phyloP scores from a whole-genome alignment of 352 stramenopile genomes.

The Phytophthora lateralis region DNA sequence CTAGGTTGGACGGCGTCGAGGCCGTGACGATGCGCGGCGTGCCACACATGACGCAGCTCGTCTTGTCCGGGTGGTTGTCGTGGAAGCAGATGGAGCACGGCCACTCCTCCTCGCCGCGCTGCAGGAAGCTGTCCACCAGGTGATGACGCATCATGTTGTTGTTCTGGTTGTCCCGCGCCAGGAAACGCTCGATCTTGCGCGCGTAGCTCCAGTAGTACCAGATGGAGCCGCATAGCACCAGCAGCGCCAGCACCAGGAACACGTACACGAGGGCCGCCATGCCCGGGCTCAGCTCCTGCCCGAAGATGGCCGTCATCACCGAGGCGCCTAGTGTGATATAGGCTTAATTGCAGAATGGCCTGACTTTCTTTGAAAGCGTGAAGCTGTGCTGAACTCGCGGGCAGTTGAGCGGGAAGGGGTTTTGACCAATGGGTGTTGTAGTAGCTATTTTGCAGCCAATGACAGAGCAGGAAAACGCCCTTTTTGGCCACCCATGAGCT shows the following conservation, averaged over 20 bases:
- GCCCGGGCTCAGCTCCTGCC: conserved; percentile 69
- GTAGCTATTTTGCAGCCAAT: background rate
- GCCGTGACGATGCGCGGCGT: conserved; percentile 69
- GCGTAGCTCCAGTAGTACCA: conserved; percentile 91
- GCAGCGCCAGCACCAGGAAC: conserved; percentile 71
- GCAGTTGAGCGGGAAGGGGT: conserved; percentile 6
- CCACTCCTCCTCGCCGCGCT: conserved; percentile 83
- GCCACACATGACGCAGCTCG: conserved; percentile 83
- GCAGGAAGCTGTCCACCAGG: conserved; percentile 83
- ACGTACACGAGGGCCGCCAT: conserved; percentile 79
- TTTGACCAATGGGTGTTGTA: conserved; percentile 20
- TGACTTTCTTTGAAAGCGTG: background rate
- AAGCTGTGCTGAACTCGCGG: background rate
- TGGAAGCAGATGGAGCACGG: conserved; percentile 90
- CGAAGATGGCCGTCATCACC: conserved; percentile 82
- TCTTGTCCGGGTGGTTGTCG: conserved; percentile 86
- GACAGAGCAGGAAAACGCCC: background rate
- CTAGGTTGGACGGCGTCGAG: conserved; percentile 58
- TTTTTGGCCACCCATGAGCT: background rate
- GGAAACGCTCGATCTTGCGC: conserved; percentile 85
- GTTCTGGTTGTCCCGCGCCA: conserved; percentile 82
- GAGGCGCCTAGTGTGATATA: background rate
- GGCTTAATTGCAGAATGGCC: background rate
- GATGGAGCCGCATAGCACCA: conserved; percentile 74
- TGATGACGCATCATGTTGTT: conserved; percentile 92